phyloP scores from a whole-genome alignment of 2,329 filamentous ascomycete genomes.

The Beauveria australis region DNA sequence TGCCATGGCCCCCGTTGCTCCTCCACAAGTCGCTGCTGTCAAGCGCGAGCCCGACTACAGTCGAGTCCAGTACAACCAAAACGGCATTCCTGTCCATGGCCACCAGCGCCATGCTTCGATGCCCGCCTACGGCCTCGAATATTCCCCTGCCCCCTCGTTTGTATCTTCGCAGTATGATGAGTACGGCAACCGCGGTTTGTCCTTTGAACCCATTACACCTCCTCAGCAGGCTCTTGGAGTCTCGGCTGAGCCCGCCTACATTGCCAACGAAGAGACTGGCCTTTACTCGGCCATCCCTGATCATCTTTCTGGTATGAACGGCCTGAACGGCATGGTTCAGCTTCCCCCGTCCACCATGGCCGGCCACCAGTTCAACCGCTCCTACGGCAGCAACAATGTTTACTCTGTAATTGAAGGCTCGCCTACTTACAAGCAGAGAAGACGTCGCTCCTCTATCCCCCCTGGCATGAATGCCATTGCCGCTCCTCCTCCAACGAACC shows the following conservation, averaged over 20 bases:
- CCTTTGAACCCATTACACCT: conserved; percentile 93
- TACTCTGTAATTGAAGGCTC: conserved; percentile 97
- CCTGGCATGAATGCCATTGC: conserved; percentile 64
- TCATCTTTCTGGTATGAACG: conserved; percentile 61
- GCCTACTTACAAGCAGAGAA: conserved; percentile 95
- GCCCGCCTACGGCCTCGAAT: conserved; percentile 90
- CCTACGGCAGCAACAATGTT: conserved; percentile 67
- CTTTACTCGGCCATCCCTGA: conserved; percentile 94
- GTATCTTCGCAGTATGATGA: conserved; percentile 98
- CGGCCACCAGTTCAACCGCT: conserved; percentile 69
- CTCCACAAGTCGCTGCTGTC: conserved; percentile 58
- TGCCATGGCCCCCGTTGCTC: conserved; percentile 59
- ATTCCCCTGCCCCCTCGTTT: conserved; percentile 94
- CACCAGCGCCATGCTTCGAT: conserved; percentile 97
- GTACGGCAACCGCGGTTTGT: conserved; percentile 92
- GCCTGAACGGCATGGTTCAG: conserved; percentile 83
- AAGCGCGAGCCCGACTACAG: conserved; percentile 84
- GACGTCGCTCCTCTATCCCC: conserved; percentile 87
- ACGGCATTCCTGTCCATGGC: conserved; percentile 75
- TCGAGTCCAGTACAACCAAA: conserved; percentile 83
- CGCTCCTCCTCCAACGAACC: conserved; percentile 54
- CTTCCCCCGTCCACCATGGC: conserved; percentile 78
- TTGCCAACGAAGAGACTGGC: conserved; percentile 94
- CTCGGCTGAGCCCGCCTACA: conserved; percentile 85
- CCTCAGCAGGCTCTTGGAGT: conserved; percentile 82